Conservation (phyloP, 495 filamentous ascomycete genomes). For the Penicillium egyptiacum region DNA sequence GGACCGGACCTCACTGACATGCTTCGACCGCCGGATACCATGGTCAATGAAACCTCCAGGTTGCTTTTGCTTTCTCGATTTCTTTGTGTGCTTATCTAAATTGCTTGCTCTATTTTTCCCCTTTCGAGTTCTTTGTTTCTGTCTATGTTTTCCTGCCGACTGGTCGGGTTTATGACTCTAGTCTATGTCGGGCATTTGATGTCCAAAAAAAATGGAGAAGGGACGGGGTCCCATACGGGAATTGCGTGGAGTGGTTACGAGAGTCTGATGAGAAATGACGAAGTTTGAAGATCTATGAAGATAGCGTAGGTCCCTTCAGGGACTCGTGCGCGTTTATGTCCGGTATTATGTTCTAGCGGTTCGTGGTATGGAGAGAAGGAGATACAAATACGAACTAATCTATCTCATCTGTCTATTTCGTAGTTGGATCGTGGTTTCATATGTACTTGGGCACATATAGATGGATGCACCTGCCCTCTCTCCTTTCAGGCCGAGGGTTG, state of each 20-base stretch:
- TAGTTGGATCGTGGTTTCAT: neutral
- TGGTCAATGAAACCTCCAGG: conserved; percentile 23
- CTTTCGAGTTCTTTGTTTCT: conserved; percentile 9
- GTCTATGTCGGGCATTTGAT: conserved; percentile 21
- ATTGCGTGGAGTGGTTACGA: neutral
- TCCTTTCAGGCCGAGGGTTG: too few relatives aligned
- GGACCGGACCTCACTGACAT: conserved; percentile 22
- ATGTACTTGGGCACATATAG: neutral
- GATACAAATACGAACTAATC: conserved; percentile 32
- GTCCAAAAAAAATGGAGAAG: conserved; percentile 12
- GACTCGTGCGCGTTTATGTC: conserved; percentile 10
- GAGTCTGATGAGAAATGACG: conserved; percentile 14
- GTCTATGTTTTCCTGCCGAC: conserved; percentile 8
- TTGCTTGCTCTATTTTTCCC: conserved; percentile 22
- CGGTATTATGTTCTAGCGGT: conserved; percentile 8
- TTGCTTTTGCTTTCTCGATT: conserved; percentile 19
- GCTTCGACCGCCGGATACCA: conserved; percentile 26
- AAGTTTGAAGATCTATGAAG: conserved; percentile 14
- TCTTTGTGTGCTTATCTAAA: conserved; percentile 26
- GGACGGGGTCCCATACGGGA: neutral
- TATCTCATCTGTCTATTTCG: conserved; percentile 7
- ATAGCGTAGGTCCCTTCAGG: neutral
- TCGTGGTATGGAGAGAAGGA: conserved; percentile 19
- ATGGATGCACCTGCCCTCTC: neutral
- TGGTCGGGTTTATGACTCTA: conserved; percentile 19